Percentiles rank a stretch among this genome's conserved stretches.
phyloP scores from a whole-genome alignment of 257 asterid species.

The Nicotiana benthamiana region DNA sequence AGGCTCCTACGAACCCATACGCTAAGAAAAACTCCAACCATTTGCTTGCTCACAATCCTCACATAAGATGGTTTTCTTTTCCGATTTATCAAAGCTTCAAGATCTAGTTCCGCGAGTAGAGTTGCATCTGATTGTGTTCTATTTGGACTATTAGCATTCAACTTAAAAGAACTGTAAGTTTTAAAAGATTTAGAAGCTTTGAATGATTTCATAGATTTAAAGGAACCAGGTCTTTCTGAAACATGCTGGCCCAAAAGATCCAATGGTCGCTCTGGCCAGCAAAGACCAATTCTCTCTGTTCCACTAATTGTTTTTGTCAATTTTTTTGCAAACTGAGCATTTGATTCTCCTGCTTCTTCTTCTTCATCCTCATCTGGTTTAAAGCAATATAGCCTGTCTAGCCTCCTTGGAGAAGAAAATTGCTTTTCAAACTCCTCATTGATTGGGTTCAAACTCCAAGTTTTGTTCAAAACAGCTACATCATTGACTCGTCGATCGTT shows the following conservation, averaged over 20 bases:
- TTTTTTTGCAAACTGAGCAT: constrained; percentile 22
- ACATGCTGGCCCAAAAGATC: constrained; percentile 49
- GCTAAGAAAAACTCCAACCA: constrained; percentile 84
- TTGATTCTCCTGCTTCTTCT: constrained; percentile 24
- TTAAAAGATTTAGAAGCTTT: constrained; percentile 44
- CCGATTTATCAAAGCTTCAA: constrained; percentile 57
- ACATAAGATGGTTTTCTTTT: constrained; percentile 77
- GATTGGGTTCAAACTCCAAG: constrained; percentile 10
- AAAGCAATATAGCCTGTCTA: constrained; percentile 48
- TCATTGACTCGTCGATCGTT: constrained; percentile 20
- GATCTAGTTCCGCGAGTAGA: constrained; percentile 55
- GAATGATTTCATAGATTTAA: constrained; percentile 34
- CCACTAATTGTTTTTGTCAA: constrained; percentile 51
- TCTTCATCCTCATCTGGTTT: constrained; percentile 37
- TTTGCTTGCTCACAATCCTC: constrained; percentile 88
- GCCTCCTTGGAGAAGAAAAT: constrained; percentile 39
- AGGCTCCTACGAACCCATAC: constrained; percentile 90
- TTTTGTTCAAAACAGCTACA: constrained; percentile 13
- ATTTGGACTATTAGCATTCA: constrained; percentile 17
- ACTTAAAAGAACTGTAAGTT: constrained; percentile 51
- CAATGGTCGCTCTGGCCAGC: constrained; percentile 96
- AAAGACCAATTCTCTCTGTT: constrained; percentile 69
- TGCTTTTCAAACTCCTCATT: constrained; percentile 30
- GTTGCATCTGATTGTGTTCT: constrained; percentile 33
- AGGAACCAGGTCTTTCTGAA: constrained; percentile 49